phyloP scores from a whole-genome alignment of 2,329 filamentous ascomycete genomes.

The Annulohypoxylon truncatum region DNA sequence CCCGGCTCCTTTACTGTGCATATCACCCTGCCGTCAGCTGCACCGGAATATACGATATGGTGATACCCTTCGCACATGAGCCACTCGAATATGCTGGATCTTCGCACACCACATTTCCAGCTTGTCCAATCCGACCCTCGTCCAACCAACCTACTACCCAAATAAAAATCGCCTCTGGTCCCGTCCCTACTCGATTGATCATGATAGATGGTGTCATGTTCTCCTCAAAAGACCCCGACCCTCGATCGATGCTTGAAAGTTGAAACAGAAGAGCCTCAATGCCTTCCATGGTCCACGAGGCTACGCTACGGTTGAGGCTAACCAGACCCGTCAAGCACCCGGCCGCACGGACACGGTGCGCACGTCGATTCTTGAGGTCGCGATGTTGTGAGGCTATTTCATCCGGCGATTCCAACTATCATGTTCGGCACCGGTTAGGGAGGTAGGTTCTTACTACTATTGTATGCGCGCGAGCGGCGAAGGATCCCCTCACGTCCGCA shows the following conservation, averaged over 20 bases:
- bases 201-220: constrained; percentile 35
- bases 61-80: constrained; percentile 41
- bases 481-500: constrained; percentile 35
- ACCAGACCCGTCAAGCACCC: constrained; percentile 7
- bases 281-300: constrained; percentile 20
- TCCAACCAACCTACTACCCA: constrained; percentile 32
- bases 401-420: constrained; percentile 17
- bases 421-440: constrained; percentile 27
- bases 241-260: constrained; percentile 5
- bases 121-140: constrained; percentile 24
- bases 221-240: constrained; percentile 12
- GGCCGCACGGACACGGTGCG: constrained; percentile 12
- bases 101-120: constrained; percentile 32
- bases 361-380: neutral
- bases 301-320: constrained; percentile 18
- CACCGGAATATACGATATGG: constrained; percentile 39
- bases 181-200: constrained; percentile 29
- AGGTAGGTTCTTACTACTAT: constrained; percentile 25
- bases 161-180: constrained; percentile 38
- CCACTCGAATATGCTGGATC: constrained; percentile 41
- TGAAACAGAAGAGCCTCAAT: constrained; percentile 35
- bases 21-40: constrained; percentile 43
- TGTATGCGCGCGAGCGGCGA: constrained; percentile 36
- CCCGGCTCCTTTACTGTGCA: constrained; percentile 43
- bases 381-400: constrained; percentile 8